Base-by-base conservation (phyloP, 257 asterid species). In the Apocynum venetum region DNA sequence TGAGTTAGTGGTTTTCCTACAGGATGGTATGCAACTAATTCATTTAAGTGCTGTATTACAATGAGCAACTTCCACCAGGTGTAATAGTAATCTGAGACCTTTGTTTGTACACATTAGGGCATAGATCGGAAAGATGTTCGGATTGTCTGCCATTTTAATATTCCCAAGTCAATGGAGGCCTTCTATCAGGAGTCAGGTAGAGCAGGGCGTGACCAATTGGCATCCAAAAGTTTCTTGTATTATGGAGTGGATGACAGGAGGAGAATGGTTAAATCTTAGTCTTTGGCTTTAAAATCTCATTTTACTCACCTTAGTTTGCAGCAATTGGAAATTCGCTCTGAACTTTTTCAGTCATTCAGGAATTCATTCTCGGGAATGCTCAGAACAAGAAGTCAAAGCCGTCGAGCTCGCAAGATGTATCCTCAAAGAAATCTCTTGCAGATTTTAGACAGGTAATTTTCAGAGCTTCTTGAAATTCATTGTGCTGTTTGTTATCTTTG, bases 161-260 rank as follows among this genome's bases (percentile, higher is more conserved):
- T 93, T 82, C 98, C 98, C 63, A 93, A 91, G 90, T 90, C 97
- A 73, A 93, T 93, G 98, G 98, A 95, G 85, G 83, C 94, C 88
- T 95, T 95, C 89, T 95, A 95, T 84, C 98, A 95, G 89, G 98
- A 95, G 85, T 93, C 98, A 8, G 98, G 98, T 66, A 92, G 98
- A 85, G 98, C 98, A 85, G 98, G 98, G 48, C 98, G 98, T 77
- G 98, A 95, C 84, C 98, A 90, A 83, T 84, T 91, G 91, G 94
- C 98, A 81, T 90, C 98, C 80, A 90, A 80, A 82, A 95, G 98
- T 83, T 83, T 95, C 59, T 84, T 95, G 87, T 95, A 95, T 84
- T 95, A 91, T 80, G 98, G 98, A 81, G 80, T 88, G 86, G 91
- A 93, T 77, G 98, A 95, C 85, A 86, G 92, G 72, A 90, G 85